Evolutionary conservation across 441 rosid species (phyloP), one percentile per base, ranked within the genome.

Genomic region (Erodium moschatum): DNA sequence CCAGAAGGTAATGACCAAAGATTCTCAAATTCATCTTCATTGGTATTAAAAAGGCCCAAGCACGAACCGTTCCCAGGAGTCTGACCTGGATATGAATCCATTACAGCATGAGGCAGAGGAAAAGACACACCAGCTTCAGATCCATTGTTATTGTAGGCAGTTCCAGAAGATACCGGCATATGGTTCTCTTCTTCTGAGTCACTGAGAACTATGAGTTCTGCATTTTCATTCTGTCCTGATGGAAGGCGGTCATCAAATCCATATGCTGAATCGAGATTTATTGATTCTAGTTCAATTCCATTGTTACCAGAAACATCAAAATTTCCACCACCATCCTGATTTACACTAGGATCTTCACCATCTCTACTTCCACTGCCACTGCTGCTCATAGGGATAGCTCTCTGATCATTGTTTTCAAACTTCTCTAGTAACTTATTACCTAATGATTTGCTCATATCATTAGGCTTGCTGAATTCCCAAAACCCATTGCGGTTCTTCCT

Each of bases 101-200:
- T 81, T 72, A 78, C 90, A 70, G 85, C 31, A 72, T 80, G 83
- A 58, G 83, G 80, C 71, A 88, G 70, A 9, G 94, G 67, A 85
- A 86, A 86, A 76, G 74, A 74, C 65, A 86, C 90, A 38, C 80
- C 85, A 61, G 70, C 72, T 63, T 85, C 90, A 65, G 84, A 65
- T 73, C 66, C 87, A 79, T 80, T 83, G 72, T 74, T 82, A 77
- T 75, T 68, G 77, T 80, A 91, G 68, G 74, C 79, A 74, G 81
- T 73, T 68, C 78, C 79, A 54, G 91, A 76, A 67, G 91, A 75
- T 54, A 88, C 75, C 61, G 82, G 67, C 27, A 85, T 64, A 70
- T 89, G 92, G 74, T 84, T 84, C n/a, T 87, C 99, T 3, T 90
- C 97, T 73, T 95, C 99, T 19, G 99, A 91, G 81, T 92, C 99